Conservation (phyloP, 106 monocot species). For the Apostasia ramifera region DNA sequence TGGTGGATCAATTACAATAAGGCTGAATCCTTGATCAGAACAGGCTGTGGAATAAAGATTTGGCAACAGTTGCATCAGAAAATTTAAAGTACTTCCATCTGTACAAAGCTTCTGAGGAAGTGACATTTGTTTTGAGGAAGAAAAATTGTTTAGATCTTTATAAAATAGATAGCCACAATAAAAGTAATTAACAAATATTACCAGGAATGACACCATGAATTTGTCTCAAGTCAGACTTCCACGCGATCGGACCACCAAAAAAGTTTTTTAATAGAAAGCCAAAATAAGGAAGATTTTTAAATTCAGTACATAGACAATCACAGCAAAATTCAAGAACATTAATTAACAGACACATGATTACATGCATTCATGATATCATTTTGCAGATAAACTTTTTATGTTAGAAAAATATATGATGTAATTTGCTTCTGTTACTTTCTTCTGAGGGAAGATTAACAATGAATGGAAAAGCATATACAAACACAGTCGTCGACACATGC, state of each 20-base stretch:
- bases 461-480: no score
- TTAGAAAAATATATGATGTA: no score
- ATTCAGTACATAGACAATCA: neutral
- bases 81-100: neutral
- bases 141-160: neutral
- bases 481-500: no score
- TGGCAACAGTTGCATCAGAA: neutral
- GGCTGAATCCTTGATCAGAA: constrained; percentile 66
- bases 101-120: neutral
- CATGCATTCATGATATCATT: no score
- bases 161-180: neutral
- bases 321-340: neutral
- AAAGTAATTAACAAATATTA: constrained; percentile 24
- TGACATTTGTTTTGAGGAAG: neutral
- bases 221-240: constrained; percentile 85
- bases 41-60: constrained; percentile 32
- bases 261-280: neutral
- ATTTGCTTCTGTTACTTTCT: no score
- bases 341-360: no score
- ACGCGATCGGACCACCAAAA: constrained; percentile 8
- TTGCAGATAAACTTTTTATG: no score
- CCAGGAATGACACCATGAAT: constrained; percentile 77
- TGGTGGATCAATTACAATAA: constrained; percentile 95
- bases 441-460: no score
- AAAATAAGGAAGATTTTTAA: constrained; percentile 4